Percentiles rank a stretch among this genome's conserved stretches.
These are phyloP conservation scores for Yamadazyma blattariae DNA, from an alignment of 1,139 yeast genomes.

Conservation along the genomic window DNA sequence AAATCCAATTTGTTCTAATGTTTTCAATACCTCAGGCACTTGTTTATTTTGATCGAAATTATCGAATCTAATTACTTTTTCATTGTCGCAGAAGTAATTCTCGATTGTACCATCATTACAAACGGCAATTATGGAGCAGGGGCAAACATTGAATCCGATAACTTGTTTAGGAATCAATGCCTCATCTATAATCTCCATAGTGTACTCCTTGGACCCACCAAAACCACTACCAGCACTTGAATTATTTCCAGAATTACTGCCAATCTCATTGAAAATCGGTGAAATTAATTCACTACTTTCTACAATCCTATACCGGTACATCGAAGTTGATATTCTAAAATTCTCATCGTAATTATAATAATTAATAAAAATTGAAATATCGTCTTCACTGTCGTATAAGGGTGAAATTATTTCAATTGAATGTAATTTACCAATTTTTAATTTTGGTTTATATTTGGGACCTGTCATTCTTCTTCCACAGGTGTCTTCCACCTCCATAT, in stretches of 20 bases:
- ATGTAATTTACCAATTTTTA: slow-evolving; percentile 17
- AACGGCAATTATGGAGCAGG: not conserved
- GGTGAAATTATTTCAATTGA: slow-evolving; percentile 46
- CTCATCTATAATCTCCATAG: slow-evolving; percentile 23
- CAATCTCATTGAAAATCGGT: slow-evolving; percentile 32
- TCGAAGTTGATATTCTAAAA: slow-evolving; percentile 20
- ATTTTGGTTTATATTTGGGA: slow-evolving; percentile 17
- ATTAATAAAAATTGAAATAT: slow-evolving; percentile 36
- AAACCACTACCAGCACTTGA: too few species aligned
- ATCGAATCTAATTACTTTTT: too few species aligned
- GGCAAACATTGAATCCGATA: not conserved
- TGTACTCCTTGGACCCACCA: slow-evolving; percentile 6
- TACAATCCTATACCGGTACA: slow-evolving; percentile 37
- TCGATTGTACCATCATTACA: slow-evolving; percentile 1
- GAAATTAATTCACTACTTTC: slow-evolving; percentile 25
- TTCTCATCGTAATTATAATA: slow-evolving; percentile 24
- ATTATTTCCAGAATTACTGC: slow-evolving; percentile 12
- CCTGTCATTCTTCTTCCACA: too few species aligned
- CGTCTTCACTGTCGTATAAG: slow-evolving; percentile 29
- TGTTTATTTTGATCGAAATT: not conserved
- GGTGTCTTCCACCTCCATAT: too few species aligned
- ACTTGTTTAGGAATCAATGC: slow-evolving; percentile 9
- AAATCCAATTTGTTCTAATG: slow-evolving; percentile 58
- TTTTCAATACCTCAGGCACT: slow-evolving; percentile 1
- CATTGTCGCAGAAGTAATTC: too few species aligned